These are phyloP conservation scores for Trichoderma atrobrunneum DNA, from an alignment of 2,329 filamentous ascomycete genomes.

Conservation along the genomic window DNA sequence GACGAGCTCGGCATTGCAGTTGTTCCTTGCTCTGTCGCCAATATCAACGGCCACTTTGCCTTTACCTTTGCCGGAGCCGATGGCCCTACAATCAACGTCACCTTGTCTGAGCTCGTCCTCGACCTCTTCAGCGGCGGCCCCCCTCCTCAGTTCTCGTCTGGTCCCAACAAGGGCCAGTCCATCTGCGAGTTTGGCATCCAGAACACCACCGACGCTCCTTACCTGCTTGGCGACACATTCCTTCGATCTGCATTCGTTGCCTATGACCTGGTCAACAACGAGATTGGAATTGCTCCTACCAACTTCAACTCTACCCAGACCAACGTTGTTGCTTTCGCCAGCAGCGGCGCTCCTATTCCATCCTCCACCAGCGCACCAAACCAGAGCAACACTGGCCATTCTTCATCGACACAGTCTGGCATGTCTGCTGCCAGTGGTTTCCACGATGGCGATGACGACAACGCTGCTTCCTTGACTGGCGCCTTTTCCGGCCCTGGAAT, in stretches of 20 bases:
- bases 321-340: slow-evolving; percentile 51
- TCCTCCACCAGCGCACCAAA: slow-evolving; percentile 45
- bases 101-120: slow-evolving; percentile 56
- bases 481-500: slow-evolving; percentile 21
- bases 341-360: slow-evolving; percentile 49
- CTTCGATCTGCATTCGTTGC: slow-evolving; percentile 59
- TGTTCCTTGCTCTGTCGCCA: slow-evolving; percentile 49
- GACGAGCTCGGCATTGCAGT: slow-evolving; percentile 38
- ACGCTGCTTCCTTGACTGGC: slow-evolving; percentile 21
- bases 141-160: slow-evolving; percentile 37
- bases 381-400: slow-evolving; percentile 25
- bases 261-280: slow-evolving; percentile 57
- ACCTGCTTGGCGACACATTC: slow-evolving; percentile 57
- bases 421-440: slow-evolving; percentile 35
- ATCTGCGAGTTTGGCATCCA: slow-evolving; percentile 58
- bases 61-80: slow-evolving; percentile 52
- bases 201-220: slow-evolving; percentile 43
- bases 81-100: slow-evolving; percentile 50
- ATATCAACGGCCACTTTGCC: slow-evolving; percentile 47
- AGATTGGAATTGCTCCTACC: slow-evolving; percentile 53
- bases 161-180: slow-evolving; percentile 43
- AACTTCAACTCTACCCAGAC: slow-evolving; percentile 53
- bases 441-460: slow-evolving; percentile 23
- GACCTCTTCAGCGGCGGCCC: slow-evolving; percentile 38
- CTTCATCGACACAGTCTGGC: slow-evolving; percentile 23